Percentiles rank a stretch among this genome's conserved stretches.
These are phyloP conservation scores for Primulina huaijiensis DNA, from an alignment of 257 asterid species.

Conservation along the genomic window DNA sequence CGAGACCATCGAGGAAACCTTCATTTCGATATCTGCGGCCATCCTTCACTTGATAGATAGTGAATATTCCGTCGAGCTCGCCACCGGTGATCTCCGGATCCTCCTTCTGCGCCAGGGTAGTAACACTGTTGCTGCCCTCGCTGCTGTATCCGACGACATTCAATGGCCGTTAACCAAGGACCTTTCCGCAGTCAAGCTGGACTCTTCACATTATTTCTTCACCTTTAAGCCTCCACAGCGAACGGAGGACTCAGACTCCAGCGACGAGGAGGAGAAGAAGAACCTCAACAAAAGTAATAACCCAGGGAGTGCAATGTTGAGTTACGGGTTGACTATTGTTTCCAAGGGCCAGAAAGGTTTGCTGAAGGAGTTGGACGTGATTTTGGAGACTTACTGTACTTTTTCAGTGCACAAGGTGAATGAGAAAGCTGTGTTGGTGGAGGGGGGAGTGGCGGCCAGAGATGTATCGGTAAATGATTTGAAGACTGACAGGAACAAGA, in stretches of 20 bases:
- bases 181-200: conserved; percentile 76
- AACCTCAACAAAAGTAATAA: conserved; percentile 16
- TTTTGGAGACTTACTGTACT: conserved; percentile 52
- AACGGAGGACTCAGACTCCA: conserved; percentile 33
- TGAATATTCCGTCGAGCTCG: conserved; percentile 87
- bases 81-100: conserved; percentile 70
- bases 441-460: conserved; percentile 48
- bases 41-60: conserved; percentile 79
- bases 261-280: conserved; percentile 35
- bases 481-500: conserved; percentile 53
- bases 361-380: conserved; percentile 56
- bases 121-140: conserved; percentile 58
- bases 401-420: conserved; percentile 71
- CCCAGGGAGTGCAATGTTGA: conserved; percentile 43
- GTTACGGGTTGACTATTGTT: conserved; percentile 73
- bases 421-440: conserved; percentile 39
- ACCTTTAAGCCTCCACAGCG: conserved; percentile 49
- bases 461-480: conserved; percentile 56
- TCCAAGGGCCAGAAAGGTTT: conserved; percentile 60
- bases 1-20: conserved; percentile 41
- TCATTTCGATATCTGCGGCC: conserved; percentile 65
- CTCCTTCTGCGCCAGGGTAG: conserved; percentile 52
- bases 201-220: conserved; percentile 78
- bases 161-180: conserved; percentile 90
- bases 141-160: conserved; percentile 57